Conservation (phyloP, 2,329 filamentous ascomycete genomes). For the Aplosporella prunicola region DNA sequence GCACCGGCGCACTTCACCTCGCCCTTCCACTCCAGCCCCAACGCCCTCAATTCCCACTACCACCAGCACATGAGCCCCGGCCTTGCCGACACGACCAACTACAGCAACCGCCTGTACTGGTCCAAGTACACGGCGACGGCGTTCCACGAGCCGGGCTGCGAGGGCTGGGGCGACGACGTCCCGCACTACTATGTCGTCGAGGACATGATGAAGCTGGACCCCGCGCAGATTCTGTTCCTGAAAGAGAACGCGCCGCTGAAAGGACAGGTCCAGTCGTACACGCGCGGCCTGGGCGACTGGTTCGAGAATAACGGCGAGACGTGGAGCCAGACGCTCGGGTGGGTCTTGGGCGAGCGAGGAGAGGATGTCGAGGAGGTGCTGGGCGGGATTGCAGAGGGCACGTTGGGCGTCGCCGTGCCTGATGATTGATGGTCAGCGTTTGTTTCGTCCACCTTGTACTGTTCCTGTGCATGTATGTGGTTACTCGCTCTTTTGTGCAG, state of each 20-base stretch:
- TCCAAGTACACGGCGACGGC: slow-evolving; percentile 40
- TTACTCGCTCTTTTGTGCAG: too few species aligned
- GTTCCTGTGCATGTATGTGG: too few species aligned
- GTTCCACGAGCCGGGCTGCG: slow-evolving; percentile 44
- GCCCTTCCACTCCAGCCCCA: slow-evolving; percentile 23
- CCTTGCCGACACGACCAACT: slow-evolving; percentile 14
- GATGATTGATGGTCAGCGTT: slow-evolving; percentile 14
- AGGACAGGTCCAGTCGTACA: slow-evolving; percentile 47
- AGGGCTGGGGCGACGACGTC: slow-evolving; percentile 57
- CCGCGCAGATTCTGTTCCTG: slow-evolving; percentile 49
- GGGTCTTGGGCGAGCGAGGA: slow-evolving; percentile 47
- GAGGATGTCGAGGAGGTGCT: slow-evolving; percentile 48
- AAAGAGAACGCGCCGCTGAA: slow-evolving; percentile 48
- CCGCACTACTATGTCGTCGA: slow-evolving; percentile 55
- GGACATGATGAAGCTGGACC: slow-evolving; percentile 55
- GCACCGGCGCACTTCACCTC: slow-evolving; percentile 31
- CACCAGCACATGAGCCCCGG: too few species aligned
- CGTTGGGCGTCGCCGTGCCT: slow-evolving; percentile 53
- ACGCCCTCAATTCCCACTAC: slow-evolving; percentile 18
- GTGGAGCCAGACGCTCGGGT: slow-evolving; percentile 49
- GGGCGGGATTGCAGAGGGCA: slow-evolving; percentile 56
- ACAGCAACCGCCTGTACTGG: slow-evolving; percentile 31
- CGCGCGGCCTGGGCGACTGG: slow-evolving; percentile 47
- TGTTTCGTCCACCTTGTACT: too few species aligned
- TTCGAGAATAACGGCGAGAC: slow-evolving; percentile 57